Evolutionary conservation across 2,329 filamentous ascomycete genomes (phyloP), one percentile per base, ranked within the genome.

Genomic region (Cladosporium austrohemisphaericum): DNA sequence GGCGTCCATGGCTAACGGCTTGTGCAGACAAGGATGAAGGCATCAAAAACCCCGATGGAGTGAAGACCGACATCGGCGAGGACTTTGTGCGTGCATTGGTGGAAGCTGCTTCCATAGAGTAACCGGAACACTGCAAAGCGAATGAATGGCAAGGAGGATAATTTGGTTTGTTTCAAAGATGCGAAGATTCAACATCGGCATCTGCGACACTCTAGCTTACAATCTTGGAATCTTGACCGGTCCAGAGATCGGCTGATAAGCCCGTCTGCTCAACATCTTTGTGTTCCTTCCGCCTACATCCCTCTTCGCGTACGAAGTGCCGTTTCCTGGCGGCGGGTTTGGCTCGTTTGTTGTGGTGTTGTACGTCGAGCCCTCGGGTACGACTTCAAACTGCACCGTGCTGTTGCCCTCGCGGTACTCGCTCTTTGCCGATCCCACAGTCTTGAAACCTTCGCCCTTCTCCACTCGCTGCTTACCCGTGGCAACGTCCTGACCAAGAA

Each of bases 401-500:
- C 41, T 60, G 53, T 73, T 74, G 4, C 73, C 73, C 57, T 75
- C 70, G 3, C 69, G 56, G 49, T 53, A 65, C 13, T 54, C 56
- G 35, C 61, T 64, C 57, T 58, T 51, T 6, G 52, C 47, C n/a
- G 57, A 51, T 2, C 62, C 62, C 3, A 53, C 50, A 32, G 33
- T 62, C 44, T 54, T 57, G 40, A 61, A 61, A 2, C 45, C 49
- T 2, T 48, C 9, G 5, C 48, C 50, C 5, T 50, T n/a, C 13
- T 23, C 33, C 2, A 55, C 29, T 5, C 38, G 36, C 8, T 53
- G 23, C 22, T 59, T 67, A 8, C 78, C 78, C 2, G 75, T 77
- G 18, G 73, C 74, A 48, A 83, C 68, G 48, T 80, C 76, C 16
- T 66, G 60, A n/a, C 73, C 69, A 9, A 59, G 56, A 49, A 80